A percentile compares a stretch with the other conserved stretches of the same genome.
Evolutionary conservation across 2,329 filamentous ascomycete genomes (phyloP).

Genomic region (Venturia oleaginea): DNA sequence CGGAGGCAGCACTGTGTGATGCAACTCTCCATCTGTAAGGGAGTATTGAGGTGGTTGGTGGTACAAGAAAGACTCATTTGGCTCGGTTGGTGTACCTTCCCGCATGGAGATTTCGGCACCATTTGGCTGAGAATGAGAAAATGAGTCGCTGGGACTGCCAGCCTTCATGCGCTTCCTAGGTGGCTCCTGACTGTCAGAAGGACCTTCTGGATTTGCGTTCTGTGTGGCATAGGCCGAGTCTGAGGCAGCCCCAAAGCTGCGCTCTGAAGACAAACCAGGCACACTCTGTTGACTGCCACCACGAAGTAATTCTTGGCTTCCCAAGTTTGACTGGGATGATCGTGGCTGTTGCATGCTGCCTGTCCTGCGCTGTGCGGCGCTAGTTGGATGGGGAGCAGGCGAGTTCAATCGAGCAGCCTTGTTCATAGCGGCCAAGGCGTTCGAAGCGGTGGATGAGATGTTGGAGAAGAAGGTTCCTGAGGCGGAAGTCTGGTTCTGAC

Average conservation of each 20-base stretch:
- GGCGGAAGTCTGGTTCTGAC: constrained; percentile 38
- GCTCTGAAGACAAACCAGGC: constrained; percentile 62
- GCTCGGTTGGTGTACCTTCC: constrained; percentile 64
- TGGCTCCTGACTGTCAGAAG: constrained; percentile 55
- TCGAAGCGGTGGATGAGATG: constrained; percentile 86
- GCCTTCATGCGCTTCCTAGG: constrained; percentile 67
- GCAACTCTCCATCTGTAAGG: constrained; percentile 41
- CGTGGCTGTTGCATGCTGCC: constrained; percentile 48
- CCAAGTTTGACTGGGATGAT: constrained; percentile 57
- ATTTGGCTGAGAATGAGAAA: constrained; percentile 25
- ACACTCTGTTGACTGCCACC: constrained; percentile 74
- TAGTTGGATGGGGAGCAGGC: constrained; percentile 57
- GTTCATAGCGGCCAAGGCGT: constrained; percentile 90
- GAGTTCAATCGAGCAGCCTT: constrained; percentile 86
- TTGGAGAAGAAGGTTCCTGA: constrained; percentile 94
- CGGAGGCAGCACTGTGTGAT: constrained; percentile 52
- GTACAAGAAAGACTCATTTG: constrained; percentile 70
- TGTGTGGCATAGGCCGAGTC: constrained; percentile 64
- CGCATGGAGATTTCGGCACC: constrained; percentile 49
- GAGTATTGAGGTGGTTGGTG: constrained; percentile 33
- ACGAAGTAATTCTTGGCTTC: constrained; percentile 56
- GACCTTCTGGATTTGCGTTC: constrained; percentile 20
- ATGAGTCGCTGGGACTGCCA: constrained; percentile 28
- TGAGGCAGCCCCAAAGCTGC: constrained; percentile 52
- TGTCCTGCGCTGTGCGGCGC: constrained; percentile 52